Evolutionary conservation across 2,329 filamentous ascomycete species (phyloP).

Genomic region (Leptosphaerulina australis): DNA sequence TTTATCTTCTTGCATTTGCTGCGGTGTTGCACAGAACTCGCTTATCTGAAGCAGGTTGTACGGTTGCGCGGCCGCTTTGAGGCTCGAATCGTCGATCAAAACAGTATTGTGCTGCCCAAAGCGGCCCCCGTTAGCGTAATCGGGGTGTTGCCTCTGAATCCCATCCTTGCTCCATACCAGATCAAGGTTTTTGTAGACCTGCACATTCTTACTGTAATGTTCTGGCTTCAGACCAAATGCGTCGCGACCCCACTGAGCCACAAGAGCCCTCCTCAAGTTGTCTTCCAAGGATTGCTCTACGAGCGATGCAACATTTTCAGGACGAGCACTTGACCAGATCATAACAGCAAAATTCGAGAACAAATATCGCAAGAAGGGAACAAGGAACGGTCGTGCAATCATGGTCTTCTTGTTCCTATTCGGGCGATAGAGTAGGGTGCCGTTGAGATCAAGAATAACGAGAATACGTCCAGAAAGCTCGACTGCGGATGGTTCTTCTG

Average conservation of each 20-base stretch:
- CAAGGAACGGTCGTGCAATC: slow-evolving; percentile 69
- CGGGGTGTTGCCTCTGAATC: slow-evolving; percentile 53
- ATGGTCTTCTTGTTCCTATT: slow-evolving; percentile 58
- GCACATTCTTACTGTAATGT: slow-evolving; percentile 74
- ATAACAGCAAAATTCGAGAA: slow-evolving; percentile 77
- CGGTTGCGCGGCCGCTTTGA: slow-evolving; percentile 84
- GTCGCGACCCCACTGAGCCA: slow-evolving; percentile 80
- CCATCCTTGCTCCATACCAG: slow-evolving; percentile 67
- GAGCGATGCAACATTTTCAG: slow-evolving; percentile 73
- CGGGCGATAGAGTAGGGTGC: slow-evolving; percentile 80
- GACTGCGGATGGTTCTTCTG: slow-evolving; percentile 41
- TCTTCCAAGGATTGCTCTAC: slow-evolving; percentile 67
- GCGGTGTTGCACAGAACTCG: slow-evolving; percentile 67
- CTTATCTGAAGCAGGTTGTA: slow-evolving; percentile 81
- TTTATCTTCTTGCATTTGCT: slow-evolving; percentile 51
- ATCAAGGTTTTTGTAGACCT: slow-evolving; percentile 87
- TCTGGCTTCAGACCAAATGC: slow-evolving; percentile 67
- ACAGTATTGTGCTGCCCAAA: slow-evolving; percentile 90
- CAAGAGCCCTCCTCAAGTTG: slow-evolving; percentile 60
- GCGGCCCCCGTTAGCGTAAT: slow-evolving; percentile 39
- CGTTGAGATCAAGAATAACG: slow-evolving; percentile 90
- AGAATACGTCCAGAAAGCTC: slow-evolving; percentile 67
- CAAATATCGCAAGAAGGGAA: slow-evolving; percentile 73
- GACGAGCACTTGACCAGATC: slow-evolving; percentile 87
- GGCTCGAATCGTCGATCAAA: slow-evolving; percentile 80